phyloP scores from a whole-genome alignment of 495 filamentous ascomycete genomes.

The Achaetomiella virescens region DNA sequence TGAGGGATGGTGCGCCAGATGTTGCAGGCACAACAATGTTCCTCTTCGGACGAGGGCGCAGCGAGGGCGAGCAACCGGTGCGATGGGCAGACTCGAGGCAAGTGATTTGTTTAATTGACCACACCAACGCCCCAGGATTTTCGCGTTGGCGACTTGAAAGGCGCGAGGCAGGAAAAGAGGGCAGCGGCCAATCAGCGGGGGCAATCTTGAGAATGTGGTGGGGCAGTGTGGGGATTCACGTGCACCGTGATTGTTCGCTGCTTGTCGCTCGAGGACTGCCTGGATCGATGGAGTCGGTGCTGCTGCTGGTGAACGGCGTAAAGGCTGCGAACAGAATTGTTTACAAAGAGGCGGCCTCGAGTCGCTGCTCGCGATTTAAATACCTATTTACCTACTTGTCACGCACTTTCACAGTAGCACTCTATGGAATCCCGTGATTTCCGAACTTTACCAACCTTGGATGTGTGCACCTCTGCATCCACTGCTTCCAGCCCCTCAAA shows the following conservation, averaged over 20 bases:
- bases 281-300: no score
- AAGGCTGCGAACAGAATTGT: no score
- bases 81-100: neutral
- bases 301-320: no score
- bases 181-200: conserved; percentile 13
- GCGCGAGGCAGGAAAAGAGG: conserved; percentile 22
- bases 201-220: neutral
- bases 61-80: neutral
- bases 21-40: neutral
- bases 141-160: conserved; percentile 26
- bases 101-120: conserved; percentile 28
- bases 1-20: neutral
- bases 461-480: no score
- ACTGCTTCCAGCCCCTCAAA: no score
- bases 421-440: no score
- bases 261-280: conserved; percentile 8
- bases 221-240: conserved; percentile 19
- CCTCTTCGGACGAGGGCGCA: neutral
- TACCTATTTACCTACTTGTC: no score
- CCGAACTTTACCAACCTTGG: no score
- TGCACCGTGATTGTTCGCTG: conserved; percentile 9
- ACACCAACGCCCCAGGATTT: conserved; percentile 21
- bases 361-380: no score
- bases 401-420: no score
- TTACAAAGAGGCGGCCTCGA: no score